phyloP scores from a whole-genome alignment of 495 filamentous ascomycete species.

The Haplographium delicatum region DNA sequence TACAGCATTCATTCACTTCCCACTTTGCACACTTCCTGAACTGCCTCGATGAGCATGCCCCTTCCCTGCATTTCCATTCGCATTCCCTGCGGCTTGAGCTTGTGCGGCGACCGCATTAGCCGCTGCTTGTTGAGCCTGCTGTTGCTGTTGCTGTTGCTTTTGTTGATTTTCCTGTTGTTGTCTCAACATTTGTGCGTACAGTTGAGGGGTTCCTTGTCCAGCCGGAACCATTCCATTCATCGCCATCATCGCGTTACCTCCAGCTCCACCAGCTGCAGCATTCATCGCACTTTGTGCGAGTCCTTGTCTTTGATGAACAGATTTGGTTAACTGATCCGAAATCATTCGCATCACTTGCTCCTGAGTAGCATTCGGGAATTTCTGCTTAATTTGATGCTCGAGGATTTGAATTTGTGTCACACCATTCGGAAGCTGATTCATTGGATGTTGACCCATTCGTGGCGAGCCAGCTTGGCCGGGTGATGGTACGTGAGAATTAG shows the following conservation, averaged over 20 bases:
- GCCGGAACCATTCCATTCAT: slow-evolving; percentile 35
- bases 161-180: slow-evolving; percentile 50
- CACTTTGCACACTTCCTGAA: slow-evolving; percentile 17
- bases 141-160: slow-evolving; percentile 2
- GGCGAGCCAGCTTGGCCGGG: slow-evolving; percentile 27
- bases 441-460: slow-evolving; percentile 29
- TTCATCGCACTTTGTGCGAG: slow-evolving; percentile 30
- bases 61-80: slow-evolving; percentile 9
- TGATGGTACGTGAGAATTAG: slow-evolving; percentile 7
- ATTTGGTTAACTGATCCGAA: slow-evolving; percentile 46
- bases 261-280: slow-evolving; percentile 59
- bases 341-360: slow-evolving; percentile 58
- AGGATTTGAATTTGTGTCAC: slow-evolving; percentile 26
- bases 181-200: slow-evolving; percentile 69
- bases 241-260: slow-evolving; percentile 17
- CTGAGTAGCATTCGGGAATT: slow-evolving; percentile 50
- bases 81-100: not conserved
- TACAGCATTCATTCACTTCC: no score
- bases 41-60: slow-evolving; percentile 21
- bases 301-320: slow-evolving; percentile 34
- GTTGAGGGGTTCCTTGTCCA: slow-evolving; percentile 50
- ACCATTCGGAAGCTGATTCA: slow-evolving; percentile 28
- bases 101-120: slow-evolving; percentile 2
- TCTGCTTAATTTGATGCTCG: slow-evolving; percentile 30
- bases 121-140: slow-evolving; percentile 2